phyloP scores from a whole-genome alignment of 192 early-diverging fungal species.

The Pecoramyces ruminantium region DNA sequence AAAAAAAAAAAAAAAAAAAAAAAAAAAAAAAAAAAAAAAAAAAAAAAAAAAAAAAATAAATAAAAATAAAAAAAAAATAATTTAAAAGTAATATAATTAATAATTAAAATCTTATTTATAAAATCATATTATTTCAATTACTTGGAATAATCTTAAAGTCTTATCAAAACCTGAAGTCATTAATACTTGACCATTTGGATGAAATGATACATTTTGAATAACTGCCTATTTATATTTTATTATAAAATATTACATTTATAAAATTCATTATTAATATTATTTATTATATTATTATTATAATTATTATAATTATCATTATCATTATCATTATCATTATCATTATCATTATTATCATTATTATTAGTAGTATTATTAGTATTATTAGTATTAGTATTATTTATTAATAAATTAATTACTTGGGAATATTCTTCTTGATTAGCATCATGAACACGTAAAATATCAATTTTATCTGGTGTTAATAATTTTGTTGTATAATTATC shows the following conservation, averaged over 20 bases:
- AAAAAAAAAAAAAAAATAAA: too few species aligned
- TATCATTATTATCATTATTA: background rate
- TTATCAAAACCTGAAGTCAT: conserved; percentile 78
- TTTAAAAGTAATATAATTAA: too few species aligned
- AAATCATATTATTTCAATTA: conserved; percentile 4
- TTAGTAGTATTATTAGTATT: too few species aligned
- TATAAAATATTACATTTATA: conserved; percentile 11
- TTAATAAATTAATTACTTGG: conserved; percentile 17
- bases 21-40: too few species aligned
- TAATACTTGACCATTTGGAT: conserved; percentile 74
- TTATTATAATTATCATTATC: conserved; percentile 7
- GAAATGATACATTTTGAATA: conserved; percentile 60
- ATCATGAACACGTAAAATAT: conserved; percentile 52
- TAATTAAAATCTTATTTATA: too few species aligned
- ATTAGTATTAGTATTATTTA: too few species aligned
- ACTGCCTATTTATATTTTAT: conserved; percentile 20
- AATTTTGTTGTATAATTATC: background rate
- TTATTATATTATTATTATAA: conserved; percentile 3
- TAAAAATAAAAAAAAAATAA: too few species aligned
- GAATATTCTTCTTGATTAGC: conserved; percentile 56
- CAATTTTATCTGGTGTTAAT: conserved; percentile 34
- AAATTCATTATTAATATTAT: conserved; percentile 4
- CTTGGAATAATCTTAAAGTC: conserved; percentile 72
- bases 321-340: conserved; percentile 1
- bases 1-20: too few species aligned